A percentile compares a stretch with the other conserved stretches of the same genome.
These are phyloP conservation scores for Coniella vitis DNA, from an alignment of 2,329 filamentous ascomycete genomes.

Conservation along the genomic window DNA sequence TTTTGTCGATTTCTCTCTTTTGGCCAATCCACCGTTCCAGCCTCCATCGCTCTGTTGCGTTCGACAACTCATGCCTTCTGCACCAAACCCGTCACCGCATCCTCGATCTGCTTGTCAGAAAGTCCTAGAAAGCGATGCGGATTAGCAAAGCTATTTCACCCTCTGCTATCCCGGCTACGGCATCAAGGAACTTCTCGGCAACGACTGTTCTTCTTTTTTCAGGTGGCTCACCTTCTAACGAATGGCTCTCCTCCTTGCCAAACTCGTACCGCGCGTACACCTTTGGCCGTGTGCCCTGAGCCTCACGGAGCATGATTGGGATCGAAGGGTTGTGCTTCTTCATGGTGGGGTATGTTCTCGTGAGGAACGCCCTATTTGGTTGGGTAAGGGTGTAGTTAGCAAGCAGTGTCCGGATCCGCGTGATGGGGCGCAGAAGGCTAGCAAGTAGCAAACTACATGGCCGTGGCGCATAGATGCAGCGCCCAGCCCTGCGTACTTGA, in stretches of 20 bases:
- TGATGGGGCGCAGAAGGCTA: no score
- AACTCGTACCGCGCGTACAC: slow-evolving; percentile 82
- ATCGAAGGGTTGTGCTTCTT: slow-evolving; percentile 97
- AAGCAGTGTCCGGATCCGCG: neutral
- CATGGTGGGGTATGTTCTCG: slow-evolving; percentile 91
- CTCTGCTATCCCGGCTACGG: no score
- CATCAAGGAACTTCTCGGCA: no score
- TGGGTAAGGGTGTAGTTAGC: neutral
- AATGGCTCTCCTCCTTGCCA: slow-evolving; percentile 50
- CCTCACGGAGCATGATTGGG: slow-evolving; percentile 93
- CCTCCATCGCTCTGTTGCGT: slow-evolving; percentile 6
- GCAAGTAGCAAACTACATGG: neutral
- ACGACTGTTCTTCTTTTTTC: neutral
- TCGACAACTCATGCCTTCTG: slow-evolving; percentile 20
- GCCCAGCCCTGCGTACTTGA: no score
- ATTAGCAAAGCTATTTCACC: neutral
- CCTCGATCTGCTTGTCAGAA: slow-evolving; percentile 55
- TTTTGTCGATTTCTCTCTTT: no score
- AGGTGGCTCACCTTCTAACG: slow-evolving; percentile 39
- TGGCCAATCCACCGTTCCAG: slow-evolving; percentile 9
- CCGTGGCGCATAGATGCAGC: neutral
- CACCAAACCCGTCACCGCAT: slow-evolving; percentile 49
- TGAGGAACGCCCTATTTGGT: slow-evolving; percentile 69
- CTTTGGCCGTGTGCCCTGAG: slow-evolving; percentile 72
- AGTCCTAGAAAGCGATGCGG: slow-evolving; percentile 30